Evolutionary conservation across 2,329 filamentous ascomycete species (phyloP).

Genomic region (Fusarium sp.): DNA sequence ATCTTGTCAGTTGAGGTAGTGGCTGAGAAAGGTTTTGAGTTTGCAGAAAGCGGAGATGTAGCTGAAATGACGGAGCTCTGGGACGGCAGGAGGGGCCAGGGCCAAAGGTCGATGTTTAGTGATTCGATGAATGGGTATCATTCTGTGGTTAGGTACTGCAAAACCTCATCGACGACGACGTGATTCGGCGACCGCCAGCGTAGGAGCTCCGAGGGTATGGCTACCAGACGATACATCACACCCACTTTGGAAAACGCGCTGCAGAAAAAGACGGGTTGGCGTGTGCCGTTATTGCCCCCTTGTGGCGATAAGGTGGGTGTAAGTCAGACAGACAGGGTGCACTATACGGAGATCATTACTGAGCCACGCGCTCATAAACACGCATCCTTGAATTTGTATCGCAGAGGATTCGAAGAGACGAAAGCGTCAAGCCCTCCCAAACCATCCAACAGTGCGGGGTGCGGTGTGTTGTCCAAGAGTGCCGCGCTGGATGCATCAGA

Average conservation of each 20-base stretch:
- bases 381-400: slow-evolving; percentile 22
- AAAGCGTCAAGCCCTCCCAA: slow-evolving; percentile 37
- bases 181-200: slow-evolving; percentile 25
- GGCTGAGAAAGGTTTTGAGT: slow-evolving; percentile 39
- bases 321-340: slow-evolving; percentile 36
- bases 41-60: slow-evolving; percentile 35
- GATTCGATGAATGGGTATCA: slow-evolving; percentile 31
- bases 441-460: slow-evolving; percentile 8
- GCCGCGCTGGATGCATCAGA: neutral
- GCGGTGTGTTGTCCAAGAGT: neutral
- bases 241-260: slow-evolving; percentile 34
- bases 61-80: slow-evolving; percentile 38
- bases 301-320: slow-evolving; percentile 38
- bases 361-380: slow-evolving; percentile 39
- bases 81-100: slow-evolving; percentile 16
- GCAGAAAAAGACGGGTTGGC: slow-evolving; percentile 36
- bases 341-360: slow-evolving; percentile 33
- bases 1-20: slow-evolving; percentile 30
- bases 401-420: slow-evolving; percentile 18
- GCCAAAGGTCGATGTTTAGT: slow-evolving; percentile 10
- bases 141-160: slow-evolving; percentile 15
- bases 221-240: slow-evolving; percentile 29
- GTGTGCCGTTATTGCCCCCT: slow-evolving; percentile 35
- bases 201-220: slow-evolving; percentile 11
- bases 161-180: slow-evolving; percentile 22